These are phyloP conservation scores for Vitis amurensis DNA, from an alignment of 164 flowering plant genomes.

Conservation along the genomic window DNA sequence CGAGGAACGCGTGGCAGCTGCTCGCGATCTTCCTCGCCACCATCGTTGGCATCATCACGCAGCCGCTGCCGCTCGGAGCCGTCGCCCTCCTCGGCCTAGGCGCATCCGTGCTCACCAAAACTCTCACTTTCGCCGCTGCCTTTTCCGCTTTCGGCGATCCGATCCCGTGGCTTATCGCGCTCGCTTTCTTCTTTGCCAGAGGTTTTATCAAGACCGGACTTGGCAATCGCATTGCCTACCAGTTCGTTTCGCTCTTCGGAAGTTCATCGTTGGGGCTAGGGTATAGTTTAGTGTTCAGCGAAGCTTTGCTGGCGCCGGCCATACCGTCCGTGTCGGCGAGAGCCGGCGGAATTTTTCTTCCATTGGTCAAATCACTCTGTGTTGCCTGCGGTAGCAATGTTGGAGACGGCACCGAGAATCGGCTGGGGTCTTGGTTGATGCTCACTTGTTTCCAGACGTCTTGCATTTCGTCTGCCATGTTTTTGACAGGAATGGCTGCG, in stretches of 20 bases:
- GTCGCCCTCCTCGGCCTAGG: slow-evolving; percentile 89
- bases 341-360: slow-evolving; percentile 89
- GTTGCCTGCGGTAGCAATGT: slow-evolving; percentile 85
- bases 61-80: slow-evolving; percentile 92
- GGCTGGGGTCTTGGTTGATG: slow-evolving; percentile 88
- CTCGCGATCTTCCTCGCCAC: slow-evolving; percentile 87
- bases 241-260: slow-evolving; percentile 78
- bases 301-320: slow-evolving; percentile 86
- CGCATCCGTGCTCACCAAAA: slow-evolving; percentile 81
- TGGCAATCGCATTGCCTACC: slow-evolving; percentile 87
- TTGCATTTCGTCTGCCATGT: slow-evolving; percentile 83
- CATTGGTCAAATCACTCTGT: slow-evolving; percentile 81
- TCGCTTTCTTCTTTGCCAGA: slow-evolving; percentile 91
- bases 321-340: slow-evolving; percentile 88
- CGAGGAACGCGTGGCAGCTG: slow-evolving; percentile 80
- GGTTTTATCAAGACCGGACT: slow-evolving; percentile 93
- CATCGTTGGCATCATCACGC: slow-evolving; percentile 89
- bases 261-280: slow-evolving; percentile 78
- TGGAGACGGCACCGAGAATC: slow-evolving; percentile 82
- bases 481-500: slow-evolving; percentile 94
- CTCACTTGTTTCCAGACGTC: slow-evolving; percentile 92
- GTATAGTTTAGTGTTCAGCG: slow-evolving; percentile 83
- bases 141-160: slow-evolving; percentile 97
- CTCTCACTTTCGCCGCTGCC: slow-evolving; percentile 82
- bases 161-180: slow-evolving; percentile 90